Conservation (phyloP, 129 eudicot species). For the Glebionis coronaria region DNA sequence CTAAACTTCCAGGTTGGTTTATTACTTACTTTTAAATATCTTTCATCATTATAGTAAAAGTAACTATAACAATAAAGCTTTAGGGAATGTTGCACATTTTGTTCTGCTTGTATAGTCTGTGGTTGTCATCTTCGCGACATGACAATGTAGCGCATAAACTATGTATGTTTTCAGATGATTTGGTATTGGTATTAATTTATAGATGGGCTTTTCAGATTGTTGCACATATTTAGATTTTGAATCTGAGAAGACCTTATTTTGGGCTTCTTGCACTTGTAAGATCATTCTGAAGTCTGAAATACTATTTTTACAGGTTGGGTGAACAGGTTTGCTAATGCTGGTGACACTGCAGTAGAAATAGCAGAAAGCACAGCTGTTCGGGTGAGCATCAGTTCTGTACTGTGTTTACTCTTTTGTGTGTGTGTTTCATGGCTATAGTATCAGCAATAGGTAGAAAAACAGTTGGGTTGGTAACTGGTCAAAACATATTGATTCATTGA, state of each 20-base stretch:
- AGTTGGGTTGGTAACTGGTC: not conserved
- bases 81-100: not conserved
- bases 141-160: too few relatives aligned
- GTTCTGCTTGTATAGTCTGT: not conserved
- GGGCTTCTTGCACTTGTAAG: not conserved
- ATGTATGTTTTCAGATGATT: not conserved
- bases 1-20: slow-evolving; percentile 80
- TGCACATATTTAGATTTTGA: slow-evolving; percentile 9
- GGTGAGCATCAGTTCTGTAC: slow-evolving; percentile 41
- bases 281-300: not conserved
- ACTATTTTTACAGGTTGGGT: slow-evolving; percentile 77
- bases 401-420: not conserved
- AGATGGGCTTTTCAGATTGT: slow-evolving; percentile 5
- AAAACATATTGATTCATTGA: not conserved
- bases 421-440: not conserved
- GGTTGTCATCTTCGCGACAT: not conserved
- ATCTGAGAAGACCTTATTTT: slow-evolving; percentile 3
- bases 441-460: not conserved
- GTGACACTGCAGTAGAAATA: slow-evolving; percentile 96
- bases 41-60: not conserved
- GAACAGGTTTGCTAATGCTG: slow-evolving; percentile 94
- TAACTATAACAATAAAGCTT: not conserved
- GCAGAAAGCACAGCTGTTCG: slow-evolving; percentile 87
- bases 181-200: slow-evolving; percentile 3
- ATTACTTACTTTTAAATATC: slow-evolving; percentile 11